Evolutionary conservation across 352 stramenopile genomes (phyloP).

Genomic region (Globisporangium spiculum): DNA sequence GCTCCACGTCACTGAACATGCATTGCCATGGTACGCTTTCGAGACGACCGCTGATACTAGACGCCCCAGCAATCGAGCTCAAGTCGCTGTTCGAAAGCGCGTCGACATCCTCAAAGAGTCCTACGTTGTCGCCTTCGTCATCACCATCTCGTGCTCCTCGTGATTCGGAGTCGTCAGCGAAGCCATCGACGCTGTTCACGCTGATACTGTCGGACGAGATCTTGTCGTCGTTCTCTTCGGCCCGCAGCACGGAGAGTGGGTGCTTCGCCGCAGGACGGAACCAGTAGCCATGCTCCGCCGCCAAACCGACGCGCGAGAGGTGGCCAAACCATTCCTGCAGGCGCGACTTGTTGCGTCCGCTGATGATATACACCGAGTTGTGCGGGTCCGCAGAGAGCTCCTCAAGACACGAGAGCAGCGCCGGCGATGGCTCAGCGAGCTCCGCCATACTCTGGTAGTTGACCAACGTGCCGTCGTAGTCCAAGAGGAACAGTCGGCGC

Average conservation of each 20-base stretch:
- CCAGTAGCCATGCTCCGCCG: constrained; percentile 81
- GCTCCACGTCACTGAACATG: constrained; percentile 78
- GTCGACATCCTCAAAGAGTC: neutral
- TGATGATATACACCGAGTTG: constrained; percentile 87
- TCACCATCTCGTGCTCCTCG: neutral
- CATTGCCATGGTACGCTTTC: constrained; percentile 70
- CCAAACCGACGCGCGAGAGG: constrained; percentile 67
- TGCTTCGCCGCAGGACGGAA: constrained; percentile 70
- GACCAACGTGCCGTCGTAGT: constrained; percentile 85
- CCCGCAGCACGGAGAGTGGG: constrained; percentile 19
- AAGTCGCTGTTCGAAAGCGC: neutral
- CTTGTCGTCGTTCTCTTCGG: constrained; percentile 6
- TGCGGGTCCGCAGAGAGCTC: constrained; percentile 63
- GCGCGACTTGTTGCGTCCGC: constrained; percentile 70
- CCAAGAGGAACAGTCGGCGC: constrained; percentile 76
- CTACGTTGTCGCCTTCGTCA: neutral
- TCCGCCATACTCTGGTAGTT: constrained; percentile 80
- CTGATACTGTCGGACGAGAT: constrained; percentile 10
- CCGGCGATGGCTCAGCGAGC: constrained; percentile 53
- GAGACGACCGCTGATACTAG: constrained; percentile 5
- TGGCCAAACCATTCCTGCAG: constrained; percentile 81
- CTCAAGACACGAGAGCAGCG: constrained; percentile 61
- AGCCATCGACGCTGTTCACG: constrained; percentile 12
- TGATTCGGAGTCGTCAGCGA: neutral
- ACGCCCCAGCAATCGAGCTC: constrained; percentile 2